Evolutionary conservation across 1,284 basidiomycete genomes (phyloP).

Genomic region (Boletus holoroseus): DNA sequence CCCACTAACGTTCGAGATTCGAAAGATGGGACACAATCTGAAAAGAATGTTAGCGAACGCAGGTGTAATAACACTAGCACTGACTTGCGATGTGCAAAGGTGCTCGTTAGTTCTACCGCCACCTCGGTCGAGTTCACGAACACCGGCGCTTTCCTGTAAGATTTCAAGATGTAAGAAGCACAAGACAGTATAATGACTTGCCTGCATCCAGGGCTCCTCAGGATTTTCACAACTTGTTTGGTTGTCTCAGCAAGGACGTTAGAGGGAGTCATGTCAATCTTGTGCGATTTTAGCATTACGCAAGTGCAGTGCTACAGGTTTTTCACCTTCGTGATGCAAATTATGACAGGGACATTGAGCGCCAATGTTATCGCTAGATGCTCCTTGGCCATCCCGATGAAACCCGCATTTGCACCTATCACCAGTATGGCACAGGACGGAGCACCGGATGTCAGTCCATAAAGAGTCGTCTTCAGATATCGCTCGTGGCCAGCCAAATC

Average conservation of each 20-base stretch:
- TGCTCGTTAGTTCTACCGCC: conserved; percentile 71
- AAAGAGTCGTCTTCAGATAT: conserved; percentile 90
- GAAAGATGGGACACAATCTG: conserved; percentile 90
- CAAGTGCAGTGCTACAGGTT: neutral
- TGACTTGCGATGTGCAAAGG: conserved; percentile 43
- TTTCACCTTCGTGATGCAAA: conserved; percentile 88
- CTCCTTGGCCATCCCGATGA: conserved; percentile 98
- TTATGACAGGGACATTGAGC: conserved; percentile 87
- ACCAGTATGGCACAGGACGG: conserved; percentile 96
- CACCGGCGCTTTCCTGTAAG: conserved; percentile 63
- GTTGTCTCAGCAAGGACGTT: conserved; percentile 88
- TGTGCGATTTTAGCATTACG: conserved; percentile 8
- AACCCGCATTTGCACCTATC: conserved; percentile 91
- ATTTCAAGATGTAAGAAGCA: neutral
- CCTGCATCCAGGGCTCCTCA: conserved; percentile 92
- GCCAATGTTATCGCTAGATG: conserved; percentile 94
- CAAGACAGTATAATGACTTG: conserved; percentile 31
- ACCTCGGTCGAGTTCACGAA: conserved; percentile 72
- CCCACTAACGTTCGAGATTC: conserved; percentile 93
- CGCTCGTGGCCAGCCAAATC: conserved; percentile 89
- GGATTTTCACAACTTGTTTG: conserved; percentile 89
- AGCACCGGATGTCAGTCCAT: conserved; percentile 89
- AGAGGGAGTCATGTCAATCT: conserved; percentile 95
- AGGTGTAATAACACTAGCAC: neutral
- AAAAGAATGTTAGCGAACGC: conserved; percentile 12